phyloP scores from a whole-genome alignment of 148 eudicot genomes.

The Rhododendron vialii region DNA sequence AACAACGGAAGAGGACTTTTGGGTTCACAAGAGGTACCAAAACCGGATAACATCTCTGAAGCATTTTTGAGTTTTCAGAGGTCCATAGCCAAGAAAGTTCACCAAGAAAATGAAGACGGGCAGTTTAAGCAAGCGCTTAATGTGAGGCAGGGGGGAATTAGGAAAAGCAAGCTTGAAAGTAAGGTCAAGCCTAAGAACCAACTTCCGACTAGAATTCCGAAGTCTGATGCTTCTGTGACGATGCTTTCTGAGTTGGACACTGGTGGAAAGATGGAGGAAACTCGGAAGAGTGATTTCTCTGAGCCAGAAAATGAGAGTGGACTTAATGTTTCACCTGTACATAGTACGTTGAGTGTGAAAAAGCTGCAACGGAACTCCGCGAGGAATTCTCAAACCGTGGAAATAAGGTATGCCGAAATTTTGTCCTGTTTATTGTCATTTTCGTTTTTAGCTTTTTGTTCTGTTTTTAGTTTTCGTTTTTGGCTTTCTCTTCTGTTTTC shows the following conservation, averaged over 20 bases:
- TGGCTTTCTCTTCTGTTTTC: background rate
- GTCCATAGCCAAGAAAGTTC: slow-evolving; percentile 27
- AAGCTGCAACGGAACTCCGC: slow-evolving; percentile 41
- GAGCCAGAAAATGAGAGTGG: slow-evolving; percentile 67
- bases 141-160: slow-evolving; percentile 44
- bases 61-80: slow-evolving; percentile 28
- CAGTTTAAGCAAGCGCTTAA: slow-evolving; percentile 51
- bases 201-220: slow-evolving; percentile 32
- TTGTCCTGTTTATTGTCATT: background rate
- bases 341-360: slow-evolving; percentile 30
- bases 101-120: slow-evolving; percentile 50
- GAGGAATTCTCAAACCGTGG: slow-evolving; percentile 62
- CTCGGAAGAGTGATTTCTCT: slow-evolving; percentile 53
- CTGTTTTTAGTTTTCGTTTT: background rate
- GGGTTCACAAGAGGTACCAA: slow-evolving; percentile 17
- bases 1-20: slow-evolving; percentile 16
- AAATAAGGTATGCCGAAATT: slow-evolving; percentile 54
- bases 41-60: slow-evolving; percentile 31
- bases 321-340: slow-evolving; percentile 21
- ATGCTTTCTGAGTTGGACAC: slow-evolving; percentile 29
- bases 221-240: slow-evolving; percentile 32
- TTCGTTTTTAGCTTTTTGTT: background rate
- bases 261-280: slow-evolving; percentile 42
- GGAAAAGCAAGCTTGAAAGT: slow-evolving; percentile 57
- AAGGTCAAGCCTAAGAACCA: slow-evolving; percentile 56